Percentiles rank a stretch among this genome's conserved stretches.
Conservation (phyloP, 768 basidiomycete genomes). For the Suillus luteus region DNA sequence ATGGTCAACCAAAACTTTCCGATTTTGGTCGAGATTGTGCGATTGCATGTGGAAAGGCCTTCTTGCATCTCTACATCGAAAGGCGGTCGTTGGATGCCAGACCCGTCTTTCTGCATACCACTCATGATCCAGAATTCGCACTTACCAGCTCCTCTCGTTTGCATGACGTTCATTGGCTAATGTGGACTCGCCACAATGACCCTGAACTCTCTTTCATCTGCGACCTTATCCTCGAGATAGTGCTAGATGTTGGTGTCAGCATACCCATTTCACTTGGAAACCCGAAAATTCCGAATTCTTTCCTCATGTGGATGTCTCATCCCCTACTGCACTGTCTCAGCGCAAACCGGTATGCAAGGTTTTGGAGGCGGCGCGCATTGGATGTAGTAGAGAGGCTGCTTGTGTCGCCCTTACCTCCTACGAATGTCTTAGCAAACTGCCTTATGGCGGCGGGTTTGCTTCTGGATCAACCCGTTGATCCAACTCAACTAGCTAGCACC, state of each 20-base stretch:
- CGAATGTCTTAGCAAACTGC: conserved; percentile 13
- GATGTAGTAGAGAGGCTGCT: conserved; percentile 11
- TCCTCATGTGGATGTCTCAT: conserved; percentile 15
- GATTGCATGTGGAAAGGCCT: conserved; percentile 14
- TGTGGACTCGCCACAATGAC: conserved; percentile 7
- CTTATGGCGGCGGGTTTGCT: conserved; percentile 13
- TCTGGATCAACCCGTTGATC: conserved; percentile 10
- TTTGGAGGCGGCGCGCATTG: conserved; percentile 10
- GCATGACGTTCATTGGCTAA: conserved; percentile 11
- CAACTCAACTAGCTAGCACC: conserved; percentile 7
- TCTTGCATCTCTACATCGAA: conserved; percentile 10
- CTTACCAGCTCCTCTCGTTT: conserved; percentile 5
- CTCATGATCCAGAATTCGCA: conserved; percentile 2
- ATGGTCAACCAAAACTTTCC: conserved; percentile 4
- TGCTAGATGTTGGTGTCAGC: conserved; percentile 7
- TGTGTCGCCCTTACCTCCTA: conserved; percentile 8
- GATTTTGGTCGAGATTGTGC: conserved; percentile 8
- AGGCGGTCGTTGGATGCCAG: conserved; percentile 9
- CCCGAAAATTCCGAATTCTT: conserved; percentile 11
- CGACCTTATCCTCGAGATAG: conserved; percentile 3
- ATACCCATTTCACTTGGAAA: conserved; percentile 6
- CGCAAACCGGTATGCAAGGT: conserved; percentile 2
- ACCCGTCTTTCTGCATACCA: background rate
- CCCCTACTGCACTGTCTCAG: conserved; percentile 12
- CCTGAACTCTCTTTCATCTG: conserved; percentile 13